A percentile compares a stretch with the other conserved stretches of the same genome.
These are phyloP conservation scores for Babesia gibsoni DNA, from an alignment of 169 alveolate genomes.

Conservation along the genomic window DNA sequence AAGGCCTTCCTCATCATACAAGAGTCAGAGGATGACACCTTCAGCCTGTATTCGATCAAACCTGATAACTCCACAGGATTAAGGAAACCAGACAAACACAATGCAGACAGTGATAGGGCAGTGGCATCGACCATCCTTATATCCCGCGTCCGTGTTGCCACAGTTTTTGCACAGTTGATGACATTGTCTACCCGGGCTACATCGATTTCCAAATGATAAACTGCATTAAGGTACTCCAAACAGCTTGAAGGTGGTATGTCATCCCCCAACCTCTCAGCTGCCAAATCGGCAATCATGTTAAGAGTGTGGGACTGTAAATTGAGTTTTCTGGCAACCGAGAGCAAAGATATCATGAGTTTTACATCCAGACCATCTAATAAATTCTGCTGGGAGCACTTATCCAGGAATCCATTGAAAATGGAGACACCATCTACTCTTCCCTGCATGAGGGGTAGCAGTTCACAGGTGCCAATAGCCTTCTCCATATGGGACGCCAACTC, in stretches of 20 bases:
- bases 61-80: not conserved
- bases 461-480: conserved; percentile 1
- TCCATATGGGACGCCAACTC: not conserved
- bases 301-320: not conserved
- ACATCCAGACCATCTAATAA: not conserved
- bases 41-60: not conserved
- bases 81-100: not conserved
- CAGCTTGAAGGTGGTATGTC: not conserved
- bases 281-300: not conserved
- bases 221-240: conserved; percentile 26
- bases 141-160: not conserved
- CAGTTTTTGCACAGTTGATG: not conserved
- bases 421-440: not conserved
- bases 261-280: not conserved
- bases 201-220: conserved; percentile 3
- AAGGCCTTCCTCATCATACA: not conserved
- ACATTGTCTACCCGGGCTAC: not conserved
- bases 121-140: conserved; percentile 1
- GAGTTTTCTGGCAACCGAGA: conserved; percentile 23
- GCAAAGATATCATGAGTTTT: not conserved
- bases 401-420: not conserved
- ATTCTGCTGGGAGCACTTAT: not conserved
- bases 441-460: conserved; percentile 14
- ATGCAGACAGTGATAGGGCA: not conserved
- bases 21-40: too few relatives aligned